phyloP scores from a whole-genome alignment of 306 rosid species.

The Cicer pinnatifidum region DNA sequence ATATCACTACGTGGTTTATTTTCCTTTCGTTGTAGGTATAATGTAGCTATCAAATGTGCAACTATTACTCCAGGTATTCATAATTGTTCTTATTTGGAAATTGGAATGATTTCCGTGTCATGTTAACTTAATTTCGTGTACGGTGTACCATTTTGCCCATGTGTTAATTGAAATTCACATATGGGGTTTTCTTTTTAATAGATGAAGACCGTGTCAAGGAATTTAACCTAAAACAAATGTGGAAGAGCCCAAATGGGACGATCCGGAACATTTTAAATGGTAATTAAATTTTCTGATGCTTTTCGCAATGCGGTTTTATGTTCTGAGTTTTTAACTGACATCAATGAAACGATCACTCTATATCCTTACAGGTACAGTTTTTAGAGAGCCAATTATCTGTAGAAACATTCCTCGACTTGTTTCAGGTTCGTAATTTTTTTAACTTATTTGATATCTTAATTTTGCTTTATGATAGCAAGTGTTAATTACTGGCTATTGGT shows the following conservation, averaged over 20 bases:
- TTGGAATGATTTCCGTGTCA: constrained; percentile 9
- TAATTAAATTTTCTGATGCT: constrained; percentile 46
- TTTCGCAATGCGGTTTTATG: constrained; percentile 30
- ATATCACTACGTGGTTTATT: neutral
- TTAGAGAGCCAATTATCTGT: constrained; percentile 95
- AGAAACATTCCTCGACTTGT: constrained; percentile 91
- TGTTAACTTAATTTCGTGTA: neutral
- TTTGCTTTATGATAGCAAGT: constrained; percentile 29
- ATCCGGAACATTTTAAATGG: constrained; percentile 96
- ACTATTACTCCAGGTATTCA: constrained; percentile 93
- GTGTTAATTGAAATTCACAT: constrained; percentile 42
- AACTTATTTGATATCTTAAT: constrained; percentile 25
- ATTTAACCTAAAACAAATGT: constrained; percentile 82
- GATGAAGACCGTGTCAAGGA: constrained; percentile 90
- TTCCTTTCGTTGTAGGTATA: constrained; percentile 62
- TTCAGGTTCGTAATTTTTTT: constrained; percentile 63
- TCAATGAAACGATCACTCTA: constrained; percentile 14
- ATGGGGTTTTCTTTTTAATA: constrained; percentile 49
- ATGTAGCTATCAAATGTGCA: constrained; percentile 98
- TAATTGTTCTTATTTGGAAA: constrained; percentile 6
- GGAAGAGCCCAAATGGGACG: constrained; percentile 99
- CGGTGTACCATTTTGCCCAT: neutral
- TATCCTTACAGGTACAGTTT: constrained; percentile 77
- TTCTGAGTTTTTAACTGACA: constrained; percentile 28
- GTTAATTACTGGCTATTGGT: constrained; percentile 33